Conservation (phyloP, 192 early-diverging fungal genomes). For the Gaertneriomyces sp. region DNA sequence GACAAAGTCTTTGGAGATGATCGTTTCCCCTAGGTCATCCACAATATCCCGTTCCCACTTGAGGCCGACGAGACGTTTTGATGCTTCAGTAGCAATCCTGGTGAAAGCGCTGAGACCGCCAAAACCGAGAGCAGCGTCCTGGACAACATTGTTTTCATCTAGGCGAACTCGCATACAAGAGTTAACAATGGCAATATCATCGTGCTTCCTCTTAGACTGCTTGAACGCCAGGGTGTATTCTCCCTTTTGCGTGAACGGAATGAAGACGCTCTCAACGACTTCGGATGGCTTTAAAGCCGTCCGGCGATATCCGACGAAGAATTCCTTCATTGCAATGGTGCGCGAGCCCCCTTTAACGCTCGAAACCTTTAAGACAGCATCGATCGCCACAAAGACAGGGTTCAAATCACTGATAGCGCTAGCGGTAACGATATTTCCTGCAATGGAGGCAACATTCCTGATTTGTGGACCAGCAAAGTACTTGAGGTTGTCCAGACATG, state of each 20-base stretch:
- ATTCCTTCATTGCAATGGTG: conserved; percentile 59
- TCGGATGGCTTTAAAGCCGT: conserved; percentile 64
- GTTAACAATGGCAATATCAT: conserved; percentile 86
- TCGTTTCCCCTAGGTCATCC: conserved; percentile 19
- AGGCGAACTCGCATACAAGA: conserved; percentile 63
- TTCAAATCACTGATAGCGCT: conserved; percentile 87
- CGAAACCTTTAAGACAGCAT: conserved; percentile 7
- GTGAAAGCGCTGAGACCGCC: conserved; percentile 73
- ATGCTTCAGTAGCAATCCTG: conserved; percentile 52
- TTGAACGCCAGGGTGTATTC: conserved; percentile 75
- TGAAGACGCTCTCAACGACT: conserved; percentile 47
- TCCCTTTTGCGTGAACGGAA: conserved; percentile 57
- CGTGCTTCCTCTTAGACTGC: conserved; percentile 83
- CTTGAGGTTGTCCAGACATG: conserved; percentile 67
- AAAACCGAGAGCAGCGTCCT: conserved; percentile 64
- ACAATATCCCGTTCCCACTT: conserved; percentile 51
- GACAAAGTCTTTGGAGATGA: conserved; percentile 32
- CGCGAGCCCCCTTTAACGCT: conserved; percentile 36
- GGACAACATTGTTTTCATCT: conserved; percentile 40
- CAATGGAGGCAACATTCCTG: conserved; percentile 79
- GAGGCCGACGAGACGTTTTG: conserved; percentile 44
- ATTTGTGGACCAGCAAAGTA: conserved; percentile 85
- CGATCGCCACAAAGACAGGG: conserved; percentile 73
- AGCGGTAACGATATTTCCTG: conserved; percentile 84
- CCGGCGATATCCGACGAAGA: conserved; percentile 81